Conservation (phyloP, 1,284 basidiomycete genomes). For the Cystobasidium sp. region DNA sequence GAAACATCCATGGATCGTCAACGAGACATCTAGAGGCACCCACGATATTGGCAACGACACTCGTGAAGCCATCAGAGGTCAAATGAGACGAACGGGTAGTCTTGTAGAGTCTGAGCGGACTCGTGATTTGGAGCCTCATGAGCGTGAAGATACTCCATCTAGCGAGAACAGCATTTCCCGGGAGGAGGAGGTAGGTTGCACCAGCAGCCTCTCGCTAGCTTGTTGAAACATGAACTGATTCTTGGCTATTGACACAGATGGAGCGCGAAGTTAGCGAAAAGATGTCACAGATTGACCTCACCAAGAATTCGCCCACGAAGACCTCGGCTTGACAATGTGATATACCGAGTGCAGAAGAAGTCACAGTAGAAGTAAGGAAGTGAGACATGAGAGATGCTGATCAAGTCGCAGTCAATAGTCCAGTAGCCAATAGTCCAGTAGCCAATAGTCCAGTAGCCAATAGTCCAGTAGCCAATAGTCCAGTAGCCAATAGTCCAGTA, state of each 20-base stretch:
- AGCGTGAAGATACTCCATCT: constrained; percentile 14
- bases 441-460: no score
- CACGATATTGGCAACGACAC: constrained; percentile 20
- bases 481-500: no score
- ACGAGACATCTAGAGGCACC: constrained; percentile 16
- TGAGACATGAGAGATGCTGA: background rate
- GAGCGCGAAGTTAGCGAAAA: constrained; percentile 23
- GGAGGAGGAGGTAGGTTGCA: constrained; percentile 16
- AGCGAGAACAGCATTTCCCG: background rate
- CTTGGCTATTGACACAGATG: background rate
- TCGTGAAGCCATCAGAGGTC: background rate
- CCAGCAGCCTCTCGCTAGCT: background rate
- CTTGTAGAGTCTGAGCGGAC: constrained; percentile 18
- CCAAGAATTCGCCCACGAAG: constrained; percentile 1
- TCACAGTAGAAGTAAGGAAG: background rate
- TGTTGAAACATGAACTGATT: background rate
- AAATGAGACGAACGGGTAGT: constrained; percentile 2
- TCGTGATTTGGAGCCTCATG: constrained; percentile 21
- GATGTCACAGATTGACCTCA: constrained; percentile 17
- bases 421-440: no score
- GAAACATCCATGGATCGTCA: constrained; percentile 59
- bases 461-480: no score
- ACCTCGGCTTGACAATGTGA: background rate
- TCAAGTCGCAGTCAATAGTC: no score
- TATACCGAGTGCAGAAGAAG: background rate